These are phyloP conservation scores for Dioscorea zingiberensis DNA, from an alignment of 106 monocot species.

Conservation along the genomic window DNA sequence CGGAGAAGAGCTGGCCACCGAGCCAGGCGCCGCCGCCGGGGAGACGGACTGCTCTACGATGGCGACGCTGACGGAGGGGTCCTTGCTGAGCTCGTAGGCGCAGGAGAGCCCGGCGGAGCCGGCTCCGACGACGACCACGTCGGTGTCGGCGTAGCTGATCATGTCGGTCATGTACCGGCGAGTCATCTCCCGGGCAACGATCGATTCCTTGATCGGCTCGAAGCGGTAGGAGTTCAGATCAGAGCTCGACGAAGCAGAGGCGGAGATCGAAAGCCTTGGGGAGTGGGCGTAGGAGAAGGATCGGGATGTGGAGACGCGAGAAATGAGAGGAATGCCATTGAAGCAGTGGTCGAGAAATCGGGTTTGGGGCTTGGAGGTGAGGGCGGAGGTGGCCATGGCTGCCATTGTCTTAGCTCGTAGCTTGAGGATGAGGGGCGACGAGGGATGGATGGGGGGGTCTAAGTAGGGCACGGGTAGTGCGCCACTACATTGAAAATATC, in stretches of 20 bases:
- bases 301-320: not conserved
- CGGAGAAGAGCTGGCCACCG: constrained; percentile 96
- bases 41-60: constrained; percentile 96
- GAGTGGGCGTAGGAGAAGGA: not conserved
- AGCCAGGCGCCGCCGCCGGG: constrained; percentile 97
- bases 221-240: constrained; percentile 50
- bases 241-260: not conserved
- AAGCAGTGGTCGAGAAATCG: constrained; percentile 2
- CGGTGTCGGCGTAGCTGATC: constrained; percentile 96
- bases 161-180: constrained; percentile 99
- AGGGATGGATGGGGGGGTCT: not conserved
- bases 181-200: constrained; percentile 94
- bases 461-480: not conserved
- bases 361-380: constrained; percentile 1
- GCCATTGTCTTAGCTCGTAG: not conserved
- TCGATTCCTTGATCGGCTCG: constrained; percentile 84
- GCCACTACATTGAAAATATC: not conserved
- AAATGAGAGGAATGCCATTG: not conserved
- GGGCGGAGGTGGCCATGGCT: constrained; percentile 4
- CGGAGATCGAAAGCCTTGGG: not conserved
- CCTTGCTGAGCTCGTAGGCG: constrained; percentile 89
- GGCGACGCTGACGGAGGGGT: constrained; percentile 62
- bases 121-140: constrained; percentile 83
- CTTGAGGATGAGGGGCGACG: not conserved
- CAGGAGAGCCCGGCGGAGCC: constrained; percentile 82